Evolutionary conservation across 75 land plant species (phyloP).

Genomic region (Azolla pinnata): DNA sequence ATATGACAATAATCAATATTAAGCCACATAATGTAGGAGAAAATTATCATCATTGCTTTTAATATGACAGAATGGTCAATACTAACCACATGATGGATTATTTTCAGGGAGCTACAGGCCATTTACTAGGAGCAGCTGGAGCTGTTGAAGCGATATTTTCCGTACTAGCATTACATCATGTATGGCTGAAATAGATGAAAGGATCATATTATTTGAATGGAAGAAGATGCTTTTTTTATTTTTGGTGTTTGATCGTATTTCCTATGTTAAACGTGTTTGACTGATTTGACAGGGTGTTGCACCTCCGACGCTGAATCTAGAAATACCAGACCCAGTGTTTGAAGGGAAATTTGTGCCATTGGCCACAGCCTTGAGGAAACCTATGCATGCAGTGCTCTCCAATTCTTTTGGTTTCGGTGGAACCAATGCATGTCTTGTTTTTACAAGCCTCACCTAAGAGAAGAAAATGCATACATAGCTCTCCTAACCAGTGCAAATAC

Average conservation of each 20-base stretch:
- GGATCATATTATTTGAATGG: not conserved
- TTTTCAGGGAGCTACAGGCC: slow-evolving; percentile 90
- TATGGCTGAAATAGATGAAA: slow-evolving; percentile 43
- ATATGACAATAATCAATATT: no score
- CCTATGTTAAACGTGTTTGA: not conserved
- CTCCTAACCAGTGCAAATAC: no score
- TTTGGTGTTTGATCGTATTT: not conserved
- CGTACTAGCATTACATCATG: slow-evolving; percentile 73
- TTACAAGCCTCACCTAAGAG: no score
- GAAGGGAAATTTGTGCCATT: slow-evolving; percentile 50
- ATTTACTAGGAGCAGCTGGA: slow-evolving; percentile 97
- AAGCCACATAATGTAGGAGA: no score
- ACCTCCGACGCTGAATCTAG: slow-evolving; percentile 73
- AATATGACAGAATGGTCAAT: not conserved
- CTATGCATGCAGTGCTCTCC: slow-evolving; percentile 59
- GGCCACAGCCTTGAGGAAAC: slow-evolving; percentile 42
- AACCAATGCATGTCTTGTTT: slow-evolving; percentile 83
- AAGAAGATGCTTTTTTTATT: not conserved
- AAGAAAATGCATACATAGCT: no score
- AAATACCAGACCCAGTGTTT: slow-evolving; percentile 64
- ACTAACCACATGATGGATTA: not conserved
- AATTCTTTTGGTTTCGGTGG: slow-evolving; percentile 99
- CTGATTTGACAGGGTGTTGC: slow-evolving; percentile 62
- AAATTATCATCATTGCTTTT: not conserved
- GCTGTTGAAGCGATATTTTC: slow-evolving; percentile 97